phyloP scores from a whole-genome alignment of 2,329 filamentous ascomycete genomes.

The Fusarium temperatum region DNA sequence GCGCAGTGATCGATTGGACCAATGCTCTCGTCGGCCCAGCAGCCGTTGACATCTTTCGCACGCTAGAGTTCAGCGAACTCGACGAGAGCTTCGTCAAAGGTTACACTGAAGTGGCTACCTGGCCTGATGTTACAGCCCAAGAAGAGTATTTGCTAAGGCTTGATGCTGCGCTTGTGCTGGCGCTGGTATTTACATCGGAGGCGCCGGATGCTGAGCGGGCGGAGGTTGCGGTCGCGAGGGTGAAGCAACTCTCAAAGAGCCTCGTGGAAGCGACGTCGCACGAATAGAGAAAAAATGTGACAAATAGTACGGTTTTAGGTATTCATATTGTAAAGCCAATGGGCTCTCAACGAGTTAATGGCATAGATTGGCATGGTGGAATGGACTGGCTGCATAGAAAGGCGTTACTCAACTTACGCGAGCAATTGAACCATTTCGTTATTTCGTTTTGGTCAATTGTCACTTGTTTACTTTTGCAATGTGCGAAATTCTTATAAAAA shows the following conservation, averaged over 20 bases:
- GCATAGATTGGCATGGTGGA: not conserved
- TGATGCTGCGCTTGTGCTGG: constrained; percentile 14
- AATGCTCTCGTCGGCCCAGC: constrained; percentile 11
- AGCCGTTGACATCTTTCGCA: constrained; percentile 4
- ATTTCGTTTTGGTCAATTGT: accelerated
- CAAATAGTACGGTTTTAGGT: too few species aligned
- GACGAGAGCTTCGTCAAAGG: not conserved
- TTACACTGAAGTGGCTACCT: accelerated
- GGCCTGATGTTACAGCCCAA: accelerated
- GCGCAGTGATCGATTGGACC: constrained; percentile 9
- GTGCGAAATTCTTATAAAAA: accelerated
- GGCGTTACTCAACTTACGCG: not conserved
- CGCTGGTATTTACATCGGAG: not conserved
- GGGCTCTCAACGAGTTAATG: not conserved
- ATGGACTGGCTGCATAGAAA: not conserved
- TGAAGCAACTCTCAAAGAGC: not conserved
- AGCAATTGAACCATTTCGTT: not conserved
- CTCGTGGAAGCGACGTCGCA: not conserved
- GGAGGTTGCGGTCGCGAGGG: not conserved
- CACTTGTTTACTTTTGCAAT: accelerated
- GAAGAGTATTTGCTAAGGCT: not conserved
- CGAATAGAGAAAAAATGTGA: not conserved
- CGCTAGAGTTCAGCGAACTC: not conserved
- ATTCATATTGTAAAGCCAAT: too few species aligned
- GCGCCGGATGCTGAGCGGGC: not conserved